Base-by-base conservation (phyloP, 2,329 filamentous ascomycete species). In the Aurifilum marmelostoma region DNA sequence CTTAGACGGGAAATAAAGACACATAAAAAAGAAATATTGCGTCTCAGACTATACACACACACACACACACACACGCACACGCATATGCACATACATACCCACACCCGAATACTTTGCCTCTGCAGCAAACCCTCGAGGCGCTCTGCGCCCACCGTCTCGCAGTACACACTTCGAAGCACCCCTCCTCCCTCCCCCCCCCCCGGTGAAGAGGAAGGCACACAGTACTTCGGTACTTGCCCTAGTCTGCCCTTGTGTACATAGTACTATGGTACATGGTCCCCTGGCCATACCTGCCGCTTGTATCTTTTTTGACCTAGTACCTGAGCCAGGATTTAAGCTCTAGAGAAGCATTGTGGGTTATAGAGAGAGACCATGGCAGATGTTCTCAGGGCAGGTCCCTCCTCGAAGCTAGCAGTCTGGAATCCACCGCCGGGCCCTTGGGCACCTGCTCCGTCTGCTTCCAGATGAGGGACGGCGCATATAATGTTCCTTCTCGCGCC, bases 211-310 rank as follows among this genome's bases (percentile, higher is more conserved):
- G 29, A 59, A 12, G 34, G 59, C 32, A 24, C 32, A 24, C 21
- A 21, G 32, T 62, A 62, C 59, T 62, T 62, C 59, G 59, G 59
- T 62, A 39, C 59, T 62, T 62, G 59, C 59, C 59, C 59, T 62
- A 43, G 37, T 34, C 59, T 18, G 59, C 16, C 59, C 59, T 0
- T 24, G n/a, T 11, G n/a, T 18, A 37, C n/a, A n/a, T n/a, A n/a
- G n/a, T n/a, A n/a, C n/a, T n/a, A n/a, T n/a, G n/a, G n/a, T n/a
- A n/a, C 59, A 62, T 21, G 59, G 34, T 14, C 27, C 56, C 56
- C 56, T 59, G 56, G 21, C 3, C 4, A 32, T 59, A 59, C 18
- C 56, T 59, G 29, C 56, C 56, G 32, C 56, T 59, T 59, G 56
- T 59, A 47, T 63, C 62, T 52, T 34, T 63, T 32, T 52, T 27